Conservation (phyloP, 192 early-diverging fungal genomes). For the Linnemannia elongata region DNA sequence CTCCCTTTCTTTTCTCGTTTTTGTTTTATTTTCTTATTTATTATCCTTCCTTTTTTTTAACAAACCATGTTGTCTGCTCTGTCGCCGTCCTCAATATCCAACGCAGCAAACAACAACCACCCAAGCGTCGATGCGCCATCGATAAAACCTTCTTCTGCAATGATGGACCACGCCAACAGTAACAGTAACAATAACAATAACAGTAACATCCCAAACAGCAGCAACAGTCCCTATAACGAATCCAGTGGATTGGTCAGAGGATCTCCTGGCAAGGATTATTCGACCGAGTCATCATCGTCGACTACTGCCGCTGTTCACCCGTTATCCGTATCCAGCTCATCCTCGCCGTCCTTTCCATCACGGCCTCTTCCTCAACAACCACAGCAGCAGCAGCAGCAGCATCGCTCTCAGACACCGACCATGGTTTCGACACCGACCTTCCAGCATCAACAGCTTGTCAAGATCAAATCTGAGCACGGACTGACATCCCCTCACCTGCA, state of each 20-base stretch:
- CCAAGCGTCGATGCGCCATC: neutral
- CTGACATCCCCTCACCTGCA: neutral
- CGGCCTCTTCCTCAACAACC: neutral
- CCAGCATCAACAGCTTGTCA: slow-evolving; percentile 45
- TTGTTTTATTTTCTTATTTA: neutral
- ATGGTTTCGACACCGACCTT: slow-evolving; percentile 6
- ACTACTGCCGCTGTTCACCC: slow-evolving; percentile 19
- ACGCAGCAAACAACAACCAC: slow-evolving; percentile 10
- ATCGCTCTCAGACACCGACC: neutral
- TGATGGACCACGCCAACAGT: too few relatives aligned
- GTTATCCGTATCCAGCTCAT: slow-evolving; percentile 10
- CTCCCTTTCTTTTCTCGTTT: neutral
- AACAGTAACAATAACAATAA: neutral
- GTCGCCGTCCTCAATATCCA: slow-evolving; percentile 36
- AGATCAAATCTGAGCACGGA: slow-evolving; percentile 33
- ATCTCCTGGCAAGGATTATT: slow-evolving; percentile 15
- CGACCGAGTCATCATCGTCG: neutral
- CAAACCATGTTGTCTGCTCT: slow-evolving; percentile 34
- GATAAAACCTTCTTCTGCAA: slow-evolving; percentile 12
- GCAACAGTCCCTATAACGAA: neutral
- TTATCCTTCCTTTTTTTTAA: neutral
- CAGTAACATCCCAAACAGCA: neutral
- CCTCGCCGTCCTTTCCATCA: neutral
- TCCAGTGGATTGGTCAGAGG: slow-evolving; percentile 8
- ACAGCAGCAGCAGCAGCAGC: neutral